Base-by-base conservation (phyloP, 208 protist genomes). In the Leishmania amazonensis region DNA sequence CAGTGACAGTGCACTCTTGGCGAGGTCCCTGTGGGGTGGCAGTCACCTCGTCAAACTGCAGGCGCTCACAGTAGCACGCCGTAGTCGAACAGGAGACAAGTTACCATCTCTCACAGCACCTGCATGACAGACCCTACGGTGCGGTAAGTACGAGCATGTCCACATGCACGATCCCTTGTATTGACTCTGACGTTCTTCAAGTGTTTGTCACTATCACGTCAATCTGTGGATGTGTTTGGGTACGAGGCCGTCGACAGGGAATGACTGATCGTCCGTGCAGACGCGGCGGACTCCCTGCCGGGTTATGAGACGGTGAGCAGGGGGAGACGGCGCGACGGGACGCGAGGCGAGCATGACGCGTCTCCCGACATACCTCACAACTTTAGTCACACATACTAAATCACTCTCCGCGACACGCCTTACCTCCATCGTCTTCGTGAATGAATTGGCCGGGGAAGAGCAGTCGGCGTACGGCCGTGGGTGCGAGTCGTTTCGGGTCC, bases 401-500 rank as follows among this genome's bases (percentile, higher is more conserved):
- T 70, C 51, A 38, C 49, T 42, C 9, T 1, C 45, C 45, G 1
- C n/a, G 31, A 53, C 31, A n/a, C 47, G 49, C 24, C 42, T 42
- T 57, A 17, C 53, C 72, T 5, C 83, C 84, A 11, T 76, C 81
- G 7, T 71, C 64, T 45, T 83, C 84, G 79, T 94, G 93, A 57
- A 96, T 92, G 73, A 89, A 95, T 45, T 91, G 91, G 7, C 93
- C 93, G 0, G 93, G 93, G 45, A 90, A 95, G 11, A 95, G 84
- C 38, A 96, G 82, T 31, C 89, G 88, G 2, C 87, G 87, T 51
- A 96, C 84, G 8, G 89, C 88, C 2, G 86, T 92, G 11, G 93
- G 93, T 3, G 93, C 93, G 9, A 96, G 86, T 4, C 93, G 87
- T 84, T 95, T 96, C 60, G 93, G 93, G 65, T 96, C 89, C 31